Percentiles rank a stretch among this genome's conserved stretches.
phyloP scores from a whole-genome alignment of 192 early-diverging fungal species.

The Umbelopsis sp. region DNA sequence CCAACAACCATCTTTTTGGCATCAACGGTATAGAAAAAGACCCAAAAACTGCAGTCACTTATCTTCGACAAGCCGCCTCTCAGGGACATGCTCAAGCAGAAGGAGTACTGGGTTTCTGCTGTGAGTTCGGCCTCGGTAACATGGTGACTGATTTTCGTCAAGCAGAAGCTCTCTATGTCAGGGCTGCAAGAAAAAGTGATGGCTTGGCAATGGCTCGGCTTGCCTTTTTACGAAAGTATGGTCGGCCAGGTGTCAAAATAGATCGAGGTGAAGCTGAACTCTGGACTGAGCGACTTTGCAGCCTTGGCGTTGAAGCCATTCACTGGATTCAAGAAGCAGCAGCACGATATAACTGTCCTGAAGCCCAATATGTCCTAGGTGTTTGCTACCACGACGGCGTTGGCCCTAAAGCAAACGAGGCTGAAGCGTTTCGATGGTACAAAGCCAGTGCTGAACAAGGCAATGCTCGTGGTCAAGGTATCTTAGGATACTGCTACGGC shows the following conservation, averaged over 20 bases:
- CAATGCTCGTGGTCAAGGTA: constrained; percentile 61
- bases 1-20: constrained; percentile 53
- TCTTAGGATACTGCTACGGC: constrained; percentile 79
- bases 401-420: constrained; percentile 62
- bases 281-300: constrained; percentile 52
- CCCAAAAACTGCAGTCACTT: constrained; percentile 49
- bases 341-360: constrained; percentile 49
- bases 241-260: constrained; percentile 76
- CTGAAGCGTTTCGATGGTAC: constrained; percentile 74
- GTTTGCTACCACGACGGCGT: constrained; percentile 81
- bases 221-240: constrained; percentile 79
- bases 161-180: constrained; percentile 68
- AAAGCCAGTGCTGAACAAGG: constrained; percentile 60
- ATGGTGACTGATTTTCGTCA: constrained; percentile 57
- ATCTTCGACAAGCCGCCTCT: constrained; percentile 52
- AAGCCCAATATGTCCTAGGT: constrained; percentile 65
- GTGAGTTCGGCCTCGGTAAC: constrained; percentile 81
- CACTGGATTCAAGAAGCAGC: constrained; percentile 68
- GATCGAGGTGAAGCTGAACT: constrained; percentile 77
- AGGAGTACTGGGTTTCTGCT: constrained; percentile 77
- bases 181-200: constrained; percentile 60
- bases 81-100: constrained; percentile 48
- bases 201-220: constrained; percentile 71
- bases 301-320: constrained; percentile 47
- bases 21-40: constrained; percentile 40